These are phyloP conservation scores for Rhododendron henanense DNA, from an alignment of 148 eudicot genomes.

Conservation along the genomic window DNA sequence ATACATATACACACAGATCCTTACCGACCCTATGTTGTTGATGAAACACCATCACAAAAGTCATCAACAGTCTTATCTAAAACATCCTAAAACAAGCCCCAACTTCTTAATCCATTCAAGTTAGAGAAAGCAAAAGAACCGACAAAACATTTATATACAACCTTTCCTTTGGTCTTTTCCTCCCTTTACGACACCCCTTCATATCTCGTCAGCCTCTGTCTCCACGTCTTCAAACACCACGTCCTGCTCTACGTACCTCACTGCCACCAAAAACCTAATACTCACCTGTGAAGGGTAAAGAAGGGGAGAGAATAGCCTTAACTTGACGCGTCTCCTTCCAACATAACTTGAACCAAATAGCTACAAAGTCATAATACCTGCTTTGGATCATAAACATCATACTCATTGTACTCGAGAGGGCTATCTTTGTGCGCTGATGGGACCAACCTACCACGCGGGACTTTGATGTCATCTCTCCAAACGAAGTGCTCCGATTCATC, in stretches of 20 bases:
- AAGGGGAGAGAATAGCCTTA: neutral
- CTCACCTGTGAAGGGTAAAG: constrained; percentile 43
- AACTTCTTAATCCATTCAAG: neutral
- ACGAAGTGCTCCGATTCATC: constrained; percentile 70
- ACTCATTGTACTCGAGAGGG: constrained; percentile 77
- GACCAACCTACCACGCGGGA: constrained; percentile 67
- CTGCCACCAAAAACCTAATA: constrained; percentile 80
- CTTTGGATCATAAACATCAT: constrained; percentile 77
- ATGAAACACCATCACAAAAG: neutral
- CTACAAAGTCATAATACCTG: constrained; percentile 36
- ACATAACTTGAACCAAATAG: neutral
- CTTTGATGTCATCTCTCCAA: constrained; percentile 82
- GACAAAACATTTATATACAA: neutral
- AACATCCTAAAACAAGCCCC: neutral
- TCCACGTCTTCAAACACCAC: constrained; percentile 14
- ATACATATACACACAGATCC: neutral
- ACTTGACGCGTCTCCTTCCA: neutral
- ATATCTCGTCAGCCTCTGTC: neutral
- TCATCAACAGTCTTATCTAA: neutral
- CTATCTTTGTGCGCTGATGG: constrained; percentile 62
- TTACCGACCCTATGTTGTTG: neutral
- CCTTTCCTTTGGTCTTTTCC: neutral
- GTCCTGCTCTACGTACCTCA: constrained; percentile 63
- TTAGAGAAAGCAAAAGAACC: neutral
- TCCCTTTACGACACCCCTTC: neutral